phyloP scores from a whole-genome alignment of 2,329 filamentous ascomycete genomes.

The Penicillium hesseltinei region DNA sequence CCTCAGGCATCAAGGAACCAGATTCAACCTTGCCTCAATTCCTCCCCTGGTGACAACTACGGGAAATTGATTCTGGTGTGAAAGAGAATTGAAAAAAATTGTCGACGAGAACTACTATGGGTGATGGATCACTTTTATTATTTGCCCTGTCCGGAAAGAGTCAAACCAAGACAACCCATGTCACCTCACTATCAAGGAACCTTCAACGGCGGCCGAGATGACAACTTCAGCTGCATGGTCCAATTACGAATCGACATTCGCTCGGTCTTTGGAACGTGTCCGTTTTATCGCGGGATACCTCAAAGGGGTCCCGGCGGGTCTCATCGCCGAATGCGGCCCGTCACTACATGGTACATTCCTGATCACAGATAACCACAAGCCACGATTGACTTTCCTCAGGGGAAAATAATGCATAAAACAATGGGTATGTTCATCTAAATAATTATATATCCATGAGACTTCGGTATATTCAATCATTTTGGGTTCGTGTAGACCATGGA shows the following conservation, averaged over 20 bases:
- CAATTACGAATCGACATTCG: slow-evolving; percentile 5
- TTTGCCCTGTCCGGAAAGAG: slow-evolving; percentile 16
- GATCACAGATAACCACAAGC: neutral
- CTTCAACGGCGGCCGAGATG: neutral
- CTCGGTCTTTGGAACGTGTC: neutral
- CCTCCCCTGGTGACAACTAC: neutral
- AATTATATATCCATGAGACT: neutral
- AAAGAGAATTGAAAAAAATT: neutral
- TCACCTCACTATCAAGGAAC: slow-evolving; percentile 5
- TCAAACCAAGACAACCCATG: slow-evolving; percentile 1
- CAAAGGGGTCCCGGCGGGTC: slow-evolving; percentile 8
- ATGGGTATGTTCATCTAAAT: neutral
- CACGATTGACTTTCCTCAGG: neutral
- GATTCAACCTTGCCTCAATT: neutral
- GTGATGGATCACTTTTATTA: neutral
- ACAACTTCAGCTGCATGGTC: neutral
- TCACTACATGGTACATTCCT: slow-evolving; percentile 16
- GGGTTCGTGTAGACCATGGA: slow-evolving; percentile 3
- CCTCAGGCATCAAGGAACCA: slow-evolving; percentile 5
- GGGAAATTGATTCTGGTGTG: neutral
- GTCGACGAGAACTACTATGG: neutral
- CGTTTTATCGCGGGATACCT: slow-evolving; percentile 8
- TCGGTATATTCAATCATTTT: neutral
- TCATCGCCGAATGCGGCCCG: slow-evolving; percentile 16
- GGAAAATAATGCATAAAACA: neutral